Evolutionary conservation across 768 basidiomycete species (phyloP).

Genomic region (Leucosporidium scottii): DNA sequence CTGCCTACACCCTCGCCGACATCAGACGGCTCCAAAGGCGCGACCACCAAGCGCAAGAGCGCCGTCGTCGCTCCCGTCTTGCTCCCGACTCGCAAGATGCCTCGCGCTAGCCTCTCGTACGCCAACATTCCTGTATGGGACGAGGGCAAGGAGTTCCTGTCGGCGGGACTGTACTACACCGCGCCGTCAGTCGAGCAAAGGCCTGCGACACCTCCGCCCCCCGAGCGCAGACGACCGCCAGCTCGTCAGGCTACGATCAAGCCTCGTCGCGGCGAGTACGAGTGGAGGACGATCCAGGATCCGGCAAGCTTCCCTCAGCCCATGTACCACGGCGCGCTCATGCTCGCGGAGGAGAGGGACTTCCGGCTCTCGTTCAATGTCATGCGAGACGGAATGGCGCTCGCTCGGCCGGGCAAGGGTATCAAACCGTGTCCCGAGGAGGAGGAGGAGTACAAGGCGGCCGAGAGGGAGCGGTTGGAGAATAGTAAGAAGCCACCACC

Average conservation of each 20-base stretch:
- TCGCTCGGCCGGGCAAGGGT: not conserved
- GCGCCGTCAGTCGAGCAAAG: not conserved
- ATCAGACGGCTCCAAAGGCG: not conserved
- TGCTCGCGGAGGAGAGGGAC: slow-evolving; percentile 12
- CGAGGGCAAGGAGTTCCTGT: slow-evolving; percentile 18
- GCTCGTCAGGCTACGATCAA: not conserved
- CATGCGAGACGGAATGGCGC: slow-evolving; percentile 12
- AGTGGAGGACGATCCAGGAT: not conserved
- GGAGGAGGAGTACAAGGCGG: not conserved
- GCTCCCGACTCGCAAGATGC: not conserved
- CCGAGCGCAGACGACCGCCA: not conserved
- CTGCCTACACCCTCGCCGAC: slow-evolving; percentile 3
- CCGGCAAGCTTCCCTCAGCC: slow-evolving; percentile 12
- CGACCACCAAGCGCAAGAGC: not conserved
- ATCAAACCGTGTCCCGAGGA: not conserved
- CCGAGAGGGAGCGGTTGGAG: slow-evolving; percentile 2
- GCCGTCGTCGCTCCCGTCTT: not conserved
- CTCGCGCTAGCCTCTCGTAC: not conserved
- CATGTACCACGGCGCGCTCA: slow-evolving; percentile 5
- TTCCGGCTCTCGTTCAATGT: slow-evolving; percentile 20
- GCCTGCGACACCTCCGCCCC: not conserved
- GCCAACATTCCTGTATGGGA: not conserved
- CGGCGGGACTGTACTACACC: slow-evolving; percentile 16
- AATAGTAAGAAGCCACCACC: slow-evolving; percentile 16
- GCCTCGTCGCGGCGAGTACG: not conserved